These are phyloP conservation scores for Spinellus fusiger DNA, from an alignment of 192 early-diverging fungal genomes.

Conservation along the genomic window DNA sequence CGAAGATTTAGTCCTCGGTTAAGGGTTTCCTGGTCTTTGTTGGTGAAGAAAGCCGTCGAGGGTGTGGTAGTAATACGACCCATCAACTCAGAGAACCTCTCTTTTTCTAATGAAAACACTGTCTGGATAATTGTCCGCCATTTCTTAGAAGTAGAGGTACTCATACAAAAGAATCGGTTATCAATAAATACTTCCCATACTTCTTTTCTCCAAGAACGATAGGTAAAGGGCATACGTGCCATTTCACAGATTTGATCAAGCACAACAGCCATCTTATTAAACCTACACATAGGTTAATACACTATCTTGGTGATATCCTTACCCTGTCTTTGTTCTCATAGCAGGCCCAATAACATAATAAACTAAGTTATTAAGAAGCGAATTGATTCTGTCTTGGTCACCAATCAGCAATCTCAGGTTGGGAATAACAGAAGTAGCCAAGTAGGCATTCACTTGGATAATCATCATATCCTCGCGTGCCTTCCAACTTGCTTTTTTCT, in stretches of 20 bases:
- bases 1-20: slow-evolving; percentile 63
- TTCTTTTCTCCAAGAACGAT: slow-evolving; percentile 68
- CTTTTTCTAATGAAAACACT: slow-evolving; percentile 70
- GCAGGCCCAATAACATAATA: slow-evolving; percentile 75
- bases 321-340: slow-evolving; percentile 53
- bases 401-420: slow-evolving; percentile 59
- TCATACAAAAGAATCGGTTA: slow-evolving; percentile 65
- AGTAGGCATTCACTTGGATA: slow-evolving; percentile 47
- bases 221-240: slow-evolving; percentile 53
- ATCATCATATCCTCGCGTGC: slow-evolving; percentile 62
- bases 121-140: slow-evolving; percentile 70
- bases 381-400: slow-evolving; percentile 69
- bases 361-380: slow-evolving; percentile 63
- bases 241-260: slow-evolving; percentile 59
- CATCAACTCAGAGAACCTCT: slow-evolving; percentile 66
- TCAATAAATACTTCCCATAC: slow-evolving; percentile 75
- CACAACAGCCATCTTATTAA: slow-evolving; percentile 25
- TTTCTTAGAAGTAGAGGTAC: slow-evolving; percentile 35
- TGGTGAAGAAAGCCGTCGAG: slow-evolving; percentile 70
- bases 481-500: slow-evolving; percentile 44
- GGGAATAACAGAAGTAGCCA: slow-evolving; percentile 56
- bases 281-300: background rate
- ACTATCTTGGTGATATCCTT: background rate
- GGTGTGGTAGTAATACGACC: slow-evolving; percentile 67
- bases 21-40: slow-evolving; percentile 72